Evolutionary conservation across 176 grass and related monocot genomes (phyloP), one percentile per base, ranked within the genome.

Genomic region (Phoenix roebelenii): DNA sequence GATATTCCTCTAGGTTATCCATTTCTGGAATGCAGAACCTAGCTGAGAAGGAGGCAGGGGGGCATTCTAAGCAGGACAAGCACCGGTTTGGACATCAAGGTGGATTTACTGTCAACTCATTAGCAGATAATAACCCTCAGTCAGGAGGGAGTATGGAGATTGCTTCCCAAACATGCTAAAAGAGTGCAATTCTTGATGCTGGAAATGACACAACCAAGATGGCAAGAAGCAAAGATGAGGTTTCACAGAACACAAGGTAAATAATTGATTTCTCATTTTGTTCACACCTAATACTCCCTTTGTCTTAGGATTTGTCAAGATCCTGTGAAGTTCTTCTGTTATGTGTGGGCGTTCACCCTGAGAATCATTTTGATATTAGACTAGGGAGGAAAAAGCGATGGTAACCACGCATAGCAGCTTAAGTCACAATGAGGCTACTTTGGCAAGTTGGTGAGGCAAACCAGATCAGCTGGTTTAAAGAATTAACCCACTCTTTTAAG

Each of bases 41-140:
- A 54, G 5, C 55, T 0, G 92, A 84, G 22, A 51, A 22, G 75
- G 86, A 84, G 17, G 64, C 51, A 55, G 79, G 61, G 67, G 44
- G 66, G 66, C 69, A 75, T 15, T 61, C 79, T 52, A 83, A 80
- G 66, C 85, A 78, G 84, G 87, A 88, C 59, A 71, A 70, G 55
- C 81, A 83, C 71, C 79, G 85, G 25, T 76, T 92, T 64, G 78
- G 81, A 69, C 72, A 17, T 61, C 66, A 82, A 25, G 73, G 84
- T 12, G 87, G 77, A 19, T 78, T 98, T 1, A 60, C 89, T 54
- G 75, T 79, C 70, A 98, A 92, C 55, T 83, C 92, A 22, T 69
- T 96, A 23, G 83, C 92, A 6, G 80, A 88, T 69, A 23, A 66
- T 16, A 96, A 78, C 16, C 18, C 70, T 66, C 67, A 86, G 54